Evolutionary conservation across 768 basidiomycete genomes (phyloP), one percentile per base, ranked within the genome.

Genomic region (Naganishia onofrii): DNA sequence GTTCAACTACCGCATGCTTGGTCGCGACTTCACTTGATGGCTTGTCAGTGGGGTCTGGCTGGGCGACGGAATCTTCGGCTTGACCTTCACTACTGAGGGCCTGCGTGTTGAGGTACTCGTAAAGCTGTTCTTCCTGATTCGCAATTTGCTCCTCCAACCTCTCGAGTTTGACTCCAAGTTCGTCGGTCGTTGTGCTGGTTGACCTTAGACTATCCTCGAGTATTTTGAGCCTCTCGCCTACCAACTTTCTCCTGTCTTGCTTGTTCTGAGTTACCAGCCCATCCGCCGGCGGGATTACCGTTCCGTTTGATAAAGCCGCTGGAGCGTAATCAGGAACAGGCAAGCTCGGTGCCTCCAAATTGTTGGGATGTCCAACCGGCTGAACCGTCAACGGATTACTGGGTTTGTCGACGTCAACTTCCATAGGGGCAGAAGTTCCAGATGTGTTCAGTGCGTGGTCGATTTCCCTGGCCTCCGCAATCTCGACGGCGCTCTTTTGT

Each of bases 21-120:
- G 29, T 15, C 57, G 9, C 21, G 38, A 17, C 21, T 46, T 38
- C 6, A 23, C 3, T 26, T 44, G 8, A 32, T 42, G 44, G 48
- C 1, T 23, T 23, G 3, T 26, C 48, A 12, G 48, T 7, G 48
- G 48, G 12, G 23, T n/a, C 23, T 51, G 23, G 13, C 3, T 4
- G 23, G 13, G 48, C 12, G 23, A 7, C 23, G 1, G 48, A 17
- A 13, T 51, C 48, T 21, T 51, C 48, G 4, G 48, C 21, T 21
- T 12, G 48, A 26, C 15, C n/a, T 15, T 42, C 54, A 12, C 12
- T 44, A 17, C 28, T 15, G 8, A 63, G 60, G 5, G 60, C 19
- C 23, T 36, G 60, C 26, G 60, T 42, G 26, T 63, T 42, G 38
- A 63, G 60, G 21, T 44, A 63, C 23, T 63, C 60, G 38, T 63